A percentile compares a stretch with the other conserved stretches of the same genome.
phyloP scores from a whole-genome alignment of 2,329 filamentous ascomycete genomes.

The Fusarium musae region DNA sequence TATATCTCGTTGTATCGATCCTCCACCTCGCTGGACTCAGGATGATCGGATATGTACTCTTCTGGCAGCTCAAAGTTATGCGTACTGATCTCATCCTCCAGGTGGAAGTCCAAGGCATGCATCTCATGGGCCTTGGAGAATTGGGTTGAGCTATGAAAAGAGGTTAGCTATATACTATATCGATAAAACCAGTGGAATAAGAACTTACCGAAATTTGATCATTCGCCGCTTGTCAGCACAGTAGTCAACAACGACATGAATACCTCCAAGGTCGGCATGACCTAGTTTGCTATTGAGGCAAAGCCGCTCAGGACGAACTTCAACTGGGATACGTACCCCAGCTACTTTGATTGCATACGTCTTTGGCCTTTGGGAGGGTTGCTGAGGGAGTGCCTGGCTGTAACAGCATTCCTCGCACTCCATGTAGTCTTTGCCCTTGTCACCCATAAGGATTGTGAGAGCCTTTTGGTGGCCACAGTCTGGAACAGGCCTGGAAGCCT shows the following conservation, averaged over 20 bases:
- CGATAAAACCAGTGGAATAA: not conserved
- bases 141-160: constrained; percentile 21
- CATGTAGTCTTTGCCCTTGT: not conserved
- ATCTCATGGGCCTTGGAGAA: constrained; percentile 30
- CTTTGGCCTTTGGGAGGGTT: not conserved
- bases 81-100: not conserved
- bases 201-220: constrained; percentile 33
- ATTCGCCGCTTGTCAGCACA: not conserved
- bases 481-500: not conserved
- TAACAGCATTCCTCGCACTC: constrained; percentile 23
- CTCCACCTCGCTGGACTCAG: not conserved
- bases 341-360: constrained; percentile 5
- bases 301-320: constrained; percentile 22
- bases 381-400: not conserved
- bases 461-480: constrained; percentile 10
- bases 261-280: constrained; percentile 19
- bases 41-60: not conserved
- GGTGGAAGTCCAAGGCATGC: constrained; percentile 8
- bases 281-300: constrained; percentile 17
- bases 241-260: constrained; percentile 29
- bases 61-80: not conserved
- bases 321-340: constrained; percentile 6
- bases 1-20: not conserved
- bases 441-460: constrained; percentile 11
- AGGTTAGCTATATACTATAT: not conserved